Conservation (phyloP, 768 basidiomycete genomes). For the Lactarius deliciosus region DNA sequence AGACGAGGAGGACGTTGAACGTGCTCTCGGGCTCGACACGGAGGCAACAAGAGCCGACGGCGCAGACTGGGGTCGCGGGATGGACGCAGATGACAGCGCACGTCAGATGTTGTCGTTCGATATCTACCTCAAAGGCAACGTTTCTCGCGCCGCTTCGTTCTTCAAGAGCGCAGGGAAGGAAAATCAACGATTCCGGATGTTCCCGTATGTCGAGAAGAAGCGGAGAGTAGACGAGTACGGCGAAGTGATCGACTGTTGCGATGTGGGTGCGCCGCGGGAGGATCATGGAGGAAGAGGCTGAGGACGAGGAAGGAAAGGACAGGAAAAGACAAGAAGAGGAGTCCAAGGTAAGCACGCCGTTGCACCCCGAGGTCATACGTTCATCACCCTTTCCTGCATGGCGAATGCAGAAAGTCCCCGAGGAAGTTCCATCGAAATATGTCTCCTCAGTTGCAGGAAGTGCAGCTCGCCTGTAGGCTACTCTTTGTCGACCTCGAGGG, state of each 20-base stretch:
- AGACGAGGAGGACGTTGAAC: conserved; percentile 61
- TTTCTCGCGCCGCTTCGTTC: conserved; percentile 80
- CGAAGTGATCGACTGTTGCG: conserved; percentile 87
- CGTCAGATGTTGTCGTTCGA: conserved; percentile 86
- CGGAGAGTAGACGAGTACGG: conserved; percentile 93
- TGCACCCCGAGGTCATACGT: not conserved
- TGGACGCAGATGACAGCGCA: conserved; percentile 74
- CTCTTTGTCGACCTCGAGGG: conserved; percentile 97
- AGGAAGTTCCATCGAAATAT: conserved; percentile 91
- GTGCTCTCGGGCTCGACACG: conserved; percentile 50
- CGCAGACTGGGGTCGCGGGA: conserved; percentile 54
- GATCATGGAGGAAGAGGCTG: conserved; percentile 86
- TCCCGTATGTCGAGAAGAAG: conserved; percentile 93
- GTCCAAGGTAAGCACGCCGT: conserved; percentile 54
- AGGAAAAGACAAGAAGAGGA: conserved; percentile 78
- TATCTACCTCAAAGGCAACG: conserved; percentile 96
- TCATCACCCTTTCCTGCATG: not conserved
- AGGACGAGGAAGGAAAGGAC: conserved; percentile 77
- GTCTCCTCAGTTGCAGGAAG: conserved; percentile 70
- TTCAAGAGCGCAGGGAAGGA: conserved; percentile 77
- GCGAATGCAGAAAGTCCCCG: conserved; percentile 66
- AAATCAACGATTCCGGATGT: conserved; percentile 89
- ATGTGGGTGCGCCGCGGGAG: conserved; percentile 94
- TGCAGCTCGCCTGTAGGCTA: conserved; percentile 82
- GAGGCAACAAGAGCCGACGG: conserved; percentile 41